These are phyloP conservation scores for Moniliella sp. DNA, from an alignment of 1,284 basidiomycete genomes.

Conservation along the genomic window DNA sequence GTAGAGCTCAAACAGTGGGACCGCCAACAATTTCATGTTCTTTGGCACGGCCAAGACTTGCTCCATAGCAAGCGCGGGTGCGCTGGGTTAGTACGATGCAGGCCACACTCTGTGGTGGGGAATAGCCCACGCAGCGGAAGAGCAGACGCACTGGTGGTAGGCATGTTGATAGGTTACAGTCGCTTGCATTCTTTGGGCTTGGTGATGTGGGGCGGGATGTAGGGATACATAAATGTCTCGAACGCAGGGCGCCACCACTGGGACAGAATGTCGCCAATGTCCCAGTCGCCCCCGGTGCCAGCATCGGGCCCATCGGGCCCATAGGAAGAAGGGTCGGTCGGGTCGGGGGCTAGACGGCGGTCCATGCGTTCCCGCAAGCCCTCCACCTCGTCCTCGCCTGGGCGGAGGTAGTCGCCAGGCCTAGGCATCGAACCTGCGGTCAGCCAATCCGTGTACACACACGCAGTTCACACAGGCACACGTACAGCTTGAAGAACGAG, in stretches of 20 bases:
- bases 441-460: background rate
- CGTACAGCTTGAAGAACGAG: constrained; percentile 90
- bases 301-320: constrained; percentile 10
- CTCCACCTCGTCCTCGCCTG: constrained; percentile 71
- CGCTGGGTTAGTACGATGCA: too few species aligned
- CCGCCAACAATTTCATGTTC: constrained; percentile 84
- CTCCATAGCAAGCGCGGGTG: too few species aligned
- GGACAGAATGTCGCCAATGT: constrained; percentile 74
- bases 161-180: constrained; percentile 80
- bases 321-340: constrained; percentile 10
- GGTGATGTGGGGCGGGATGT: constrained; percentile 82
- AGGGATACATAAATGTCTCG: constrained; percentile 96
- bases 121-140: too few species aligned
- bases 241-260: constrained; percentile 96
- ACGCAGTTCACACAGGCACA: background rate
- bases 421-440: constrained; percentile 37
- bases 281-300: constrained; percentile 64
- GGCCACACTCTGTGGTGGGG: too few species aligned
- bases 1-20: constrained; percentile 85
- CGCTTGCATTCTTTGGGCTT: constrained; percentile 97
- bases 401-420: constrained; percentile 91
- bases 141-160: constrained; percentile 55
- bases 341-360: constrained; percentile 40
- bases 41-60: constrained; percentile 85
- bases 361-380: constrained; percentile 71